Conservation (phyloP, 2,329 filamentous ascomycete genomes). For the Claviceps sorghi region DNA sequence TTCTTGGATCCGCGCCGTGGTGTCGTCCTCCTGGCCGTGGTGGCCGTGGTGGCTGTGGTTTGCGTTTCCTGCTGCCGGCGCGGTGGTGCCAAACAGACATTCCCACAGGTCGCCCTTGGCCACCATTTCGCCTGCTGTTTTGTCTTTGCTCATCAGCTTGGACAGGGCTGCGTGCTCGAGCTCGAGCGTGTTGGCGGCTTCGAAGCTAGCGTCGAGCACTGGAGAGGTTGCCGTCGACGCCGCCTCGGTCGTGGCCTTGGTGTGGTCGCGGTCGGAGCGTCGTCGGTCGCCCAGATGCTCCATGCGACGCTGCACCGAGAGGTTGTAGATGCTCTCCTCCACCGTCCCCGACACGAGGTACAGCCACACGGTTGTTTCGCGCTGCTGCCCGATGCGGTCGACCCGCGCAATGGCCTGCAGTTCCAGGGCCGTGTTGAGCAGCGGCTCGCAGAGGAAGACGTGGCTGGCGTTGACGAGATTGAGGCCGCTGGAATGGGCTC, state of each 20-base stretch:
- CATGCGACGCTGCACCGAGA: slow-evolving; percentile 66
- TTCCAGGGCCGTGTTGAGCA: slow-evolving; percentile 87
- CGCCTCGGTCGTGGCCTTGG: slow-evolving; percentile 23
- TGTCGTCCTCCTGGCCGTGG: neutral
- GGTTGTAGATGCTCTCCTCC: slow-evolving; percentile 79
- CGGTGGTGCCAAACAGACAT: slow-evolving; percentile 61
- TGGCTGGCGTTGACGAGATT: slow-evolving; percentile 89
- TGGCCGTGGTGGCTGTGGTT: slow-evolving; percentile 10
- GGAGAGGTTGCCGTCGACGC: slow-evolving; percentile 20
- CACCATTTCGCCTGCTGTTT: slow-evolving; percentile 65
- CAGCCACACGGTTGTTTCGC: slow-evolving; percentile 85
- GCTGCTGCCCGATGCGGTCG: slow-evolving; percentile 81
- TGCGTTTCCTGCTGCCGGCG: slow-evolving; percentile 9
- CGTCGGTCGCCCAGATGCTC: slow-evolving; percentile 47
- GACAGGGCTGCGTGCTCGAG: slow-evolving; percentile 58
- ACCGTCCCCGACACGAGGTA: slow-evolving; percentile 86
- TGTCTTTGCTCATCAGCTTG: slow-evolving; percentile 55
- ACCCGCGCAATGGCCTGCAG: slow-evolving; percentile 90
- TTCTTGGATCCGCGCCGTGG: slow-evolving; percentile 17
- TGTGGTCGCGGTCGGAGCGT: slow-evolving; percentile 7
- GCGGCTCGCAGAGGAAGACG: slow-evolving; percentile 85
- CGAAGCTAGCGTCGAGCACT: slow-evolving; percentile 48
- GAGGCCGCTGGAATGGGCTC: slow-evolving; percentile 74
- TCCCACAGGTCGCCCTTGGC: slow-evolving; percentile 69
- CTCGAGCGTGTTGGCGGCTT: slow-evolving; percentile 74